Base-by-base conservation (phyloP, 2,329 filamentous ascomycete species). In the Leptographium procerum region DNA sequence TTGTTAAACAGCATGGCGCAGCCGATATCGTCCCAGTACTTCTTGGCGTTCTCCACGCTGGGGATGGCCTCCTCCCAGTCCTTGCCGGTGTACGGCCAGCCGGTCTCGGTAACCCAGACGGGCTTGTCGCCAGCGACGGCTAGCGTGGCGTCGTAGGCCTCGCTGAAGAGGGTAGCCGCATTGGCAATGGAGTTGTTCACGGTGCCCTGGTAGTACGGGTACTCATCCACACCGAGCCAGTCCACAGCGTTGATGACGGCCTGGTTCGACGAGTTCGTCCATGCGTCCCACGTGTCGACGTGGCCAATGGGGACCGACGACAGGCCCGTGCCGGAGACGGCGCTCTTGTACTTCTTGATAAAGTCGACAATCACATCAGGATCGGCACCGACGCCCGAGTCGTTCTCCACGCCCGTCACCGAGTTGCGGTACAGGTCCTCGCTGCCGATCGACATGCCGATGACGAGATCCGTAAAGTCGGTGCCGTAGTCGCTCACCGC, bases 221-320 rank as follows among this genome's bases (percentile, higher is more conserved):
- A 86, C 66, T 82, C 82, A 63, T 87, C 82, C 45, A 84, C 78
- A 54, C 84, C 83, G 59, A 87, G 68, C 70, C 80, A 87, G 73
- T 88, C 85, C 61, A 80, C 75, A 57, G 81, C 83, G 60, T 80
- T 74, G 62, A 86, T 77, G 60, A 87, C 83, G 57, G 72, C 70
- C 65, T 76, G 76, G 74, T 85, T 86, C 66, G 76, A 77, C 59
- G 69, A 61, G 70, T 87, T 80, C 52, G 78, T 75, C 81, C 81
- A 85, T 52, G 75, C 77, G 51, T 83, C 83, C 80, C 83, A 86
- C 56, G 84, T 87, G 70, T 88, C 85, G 64, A 87, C 84, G 69
- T 87, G 85, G 29, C 84, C 83, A 61, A 85, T 72, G 55, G 81
- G 76, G 16, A 60, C 60, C 55, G 73, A 74, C 69, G 74, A 63